A percentile compares a stretch with the other conserved stretches of the same genome.
These are phyloP conservation scores for Curvularia verruculosa DNA, from an alignment of 2,329 filamentous ascomycete genomes.

Conservation along the genomic window DNA sequence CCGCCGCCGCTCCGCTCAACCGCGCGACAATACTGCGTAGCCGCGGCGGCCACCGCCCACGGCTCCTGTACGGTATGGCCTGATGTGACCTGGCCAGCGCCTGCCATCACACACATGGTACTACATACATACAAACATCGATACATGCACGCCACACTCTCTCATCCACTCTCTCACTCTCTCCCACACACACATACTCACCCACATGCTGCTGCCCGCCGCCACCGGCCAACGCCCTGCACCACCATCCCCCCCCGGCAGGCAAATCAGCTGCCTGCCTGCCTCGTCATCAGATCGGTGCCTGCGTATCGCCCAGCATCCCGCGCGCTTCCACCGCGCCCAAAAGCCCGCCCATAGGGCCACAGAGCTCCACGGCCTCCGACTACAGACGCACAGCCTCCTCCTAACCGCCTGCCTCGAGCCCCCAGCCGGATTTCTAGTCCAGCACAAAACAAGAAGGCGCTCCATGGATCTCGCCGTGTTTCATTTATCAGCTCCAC, in stretches of 20 bases:
- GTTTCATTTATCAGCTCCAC: constrained; percentile 33
- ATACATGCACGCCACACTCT: too few relatives aligned
- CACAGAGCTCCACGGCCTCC: too few relatives aligned
- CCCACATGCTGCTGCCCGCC: background rate
- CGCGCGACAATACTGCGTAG: constrained; percentile 30
- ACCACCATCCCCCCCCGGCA: background rate
- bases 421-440: constrained; percentile 21
- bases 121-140: too few relatives aligned
- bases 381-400: constrained; percentile 34
- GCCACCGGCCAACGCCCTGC: constrained; percentile 1
- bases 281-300: constrained; percentile 6
- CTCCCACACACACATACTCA: too few relatives aligned
- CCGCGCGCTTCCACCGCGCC: constrained; percentile 30
- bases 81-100: background rate
- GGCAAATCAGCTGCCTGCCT: background rate
- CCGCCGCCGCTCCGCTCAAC: constrained; percentile 12
- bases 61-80: too few relatives aligned
- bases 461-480: constrained; percentile 27
- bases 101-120: too few relatives aligned
- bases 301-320: constrained; percentile 35
- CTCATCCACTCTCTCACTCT: too few relatives aligned
- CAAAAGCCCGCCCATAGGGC: background rate
- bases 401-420: constrained; percentile 32
- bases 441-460: constrained; percentile 35
- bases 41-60: constrained; percentile 12